Percentiles rank a stretch among this genome's conserved stretches.
phyloP scores from a whole-genome alignment of 1,284 basidiomycete species.

The Rhodotorula mucilaginosa region DNA sequence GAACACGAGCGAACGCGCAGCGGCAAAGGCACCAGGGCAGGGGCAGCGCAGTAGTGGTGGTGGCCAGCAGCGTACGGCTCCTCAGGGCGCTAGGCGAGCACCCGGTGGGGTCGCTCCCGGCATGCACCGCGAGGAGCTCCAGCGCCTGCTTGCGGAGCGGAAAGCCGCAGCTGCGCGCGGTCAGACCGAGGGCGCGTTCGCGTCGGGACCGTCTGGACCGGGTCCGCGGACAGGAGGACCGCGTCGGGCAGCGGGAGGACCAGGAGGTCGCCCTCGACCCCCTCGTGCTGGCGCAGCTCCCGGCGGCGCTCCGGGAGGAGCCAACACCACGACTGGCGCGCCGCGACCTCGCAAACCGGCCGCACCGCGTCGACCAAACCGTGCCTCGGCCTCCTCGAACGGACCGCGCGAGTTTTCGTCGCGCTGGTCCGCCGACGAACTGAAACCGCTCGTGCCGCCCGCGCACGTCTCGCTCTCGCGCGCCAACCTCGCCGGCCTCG shows the following conservation, averaged over 20 bases:
- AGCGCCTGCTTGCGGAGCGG: constrained; percentile 1
- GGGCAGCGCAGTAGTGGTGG: no score
- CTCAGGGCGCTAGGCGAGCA: not conserved
- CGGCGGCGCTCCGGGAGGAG: not conserved
- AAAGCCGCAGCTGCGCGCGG: constrained; percentile 3
- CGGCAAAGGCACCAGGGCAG: no score
- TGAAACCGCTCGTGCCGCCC: constrained; percentile 20
- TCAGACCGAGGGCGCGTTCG: not conserved
- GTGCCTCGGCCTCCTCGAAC: not conserved
- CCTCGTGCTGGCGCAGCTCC: constrained; percentile 1
- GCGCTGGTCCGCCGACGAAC: constrained; percentile 6
- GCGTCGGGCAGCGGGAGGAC: not conserved
- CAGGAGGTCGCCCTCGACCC: not conserved
- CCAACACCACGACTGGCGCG: not conserved
- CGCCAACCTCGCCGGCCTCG: not conserved
- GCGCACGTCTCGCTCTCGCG: not conserved
- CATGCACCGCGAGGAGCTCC: constrained; percentile 8
- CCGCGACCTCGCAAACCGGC: not conserved
- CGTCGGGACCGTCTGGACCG: not conserved
- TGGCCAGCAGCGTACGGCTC: not conserved
- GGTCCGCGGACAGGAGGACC: not conserved
- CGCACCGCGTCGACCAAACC: not conserved
- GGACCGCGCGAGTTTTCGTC: not conserved
- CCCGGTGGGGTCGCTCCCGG: not conserved
- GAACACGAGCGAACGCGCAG: constrained; percentile 7